phyloP scores from a whole-genome alignment of 208 protist genomes.

The Kentomonas sorsogonicus region DNA sequence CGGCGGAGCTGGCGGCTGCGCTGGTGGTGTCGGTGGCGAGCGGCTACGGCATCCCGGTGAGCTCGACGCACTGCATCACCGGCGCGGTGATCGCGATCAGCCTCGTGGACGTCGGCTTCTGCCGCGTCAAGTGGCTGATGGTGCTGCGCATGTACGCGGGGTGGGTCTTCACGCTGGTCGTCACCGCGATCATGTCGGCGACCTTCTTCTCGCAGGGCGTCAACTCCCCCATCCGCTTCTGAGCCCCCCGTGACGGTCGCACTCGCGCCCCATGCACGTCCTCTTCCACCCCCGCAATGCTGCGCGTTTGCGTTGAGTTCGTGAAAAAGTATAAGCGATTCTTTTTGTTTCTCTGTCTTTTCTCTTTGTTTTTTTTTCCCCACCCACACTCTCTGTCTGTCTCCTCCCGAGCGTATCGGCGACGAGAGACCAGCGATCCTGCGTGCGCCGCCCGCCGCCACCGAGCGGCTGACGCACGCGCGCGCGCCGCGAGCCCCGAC shows the following conservation, averaged over 20 bases:
- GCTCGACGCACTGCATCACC: slow-evolving; percentile 87
- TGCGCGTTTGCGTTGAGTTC: background rate
- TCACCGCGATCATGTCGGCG: slow-evolving; percentile 42
- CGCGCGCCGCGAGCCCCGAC: too few relatives aligned
- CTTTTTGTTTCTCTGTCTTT: background rate
- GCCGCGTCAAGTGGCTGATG: slow-evolving; percentile 48
- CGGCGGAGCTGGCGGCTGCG: slow-evolving; percentile 52
- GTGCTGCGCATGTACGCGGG: slow-evolving; percentile 58
- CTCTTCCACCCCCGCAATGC: slow-evolving; percentile 3
- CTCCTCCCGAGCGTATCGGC: background rate
- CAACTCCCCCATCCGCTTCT: slow-evolving; percentile 24
- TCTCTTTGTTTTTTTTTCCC: background rate
- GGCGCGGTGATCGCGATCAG: slow-evolving; percentile 70
- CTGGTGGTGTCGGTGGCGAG: slow-evolving; percentile 68
- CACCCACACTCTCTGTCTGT: background rate
- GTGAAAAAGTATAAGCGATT: background rate
- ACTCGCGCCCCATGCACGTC: too few relatives aligned
- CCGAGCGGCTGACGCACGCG: slow-evolving; percentile 7
- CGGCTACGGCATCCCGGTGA: slow-evolving; percentile 66
- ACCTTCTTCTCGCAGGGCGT: slow-evolving; percentile 53
- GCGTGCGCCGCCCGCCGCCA: too few relatives aligned
- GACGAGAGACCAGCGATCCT: too few relatives aligned
- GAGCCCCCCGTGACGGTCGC: background rate
- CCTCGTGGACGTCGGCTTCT: slow-evolving; percentile 57
- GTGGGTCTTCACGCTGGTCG: slow-evolving; percentile 48